Evolutionary conservation across 148 eudicot genomes (phyloP), one percentile per base, ranked within the genome.

Genomic region (Polygonum maritimum): DNA sequence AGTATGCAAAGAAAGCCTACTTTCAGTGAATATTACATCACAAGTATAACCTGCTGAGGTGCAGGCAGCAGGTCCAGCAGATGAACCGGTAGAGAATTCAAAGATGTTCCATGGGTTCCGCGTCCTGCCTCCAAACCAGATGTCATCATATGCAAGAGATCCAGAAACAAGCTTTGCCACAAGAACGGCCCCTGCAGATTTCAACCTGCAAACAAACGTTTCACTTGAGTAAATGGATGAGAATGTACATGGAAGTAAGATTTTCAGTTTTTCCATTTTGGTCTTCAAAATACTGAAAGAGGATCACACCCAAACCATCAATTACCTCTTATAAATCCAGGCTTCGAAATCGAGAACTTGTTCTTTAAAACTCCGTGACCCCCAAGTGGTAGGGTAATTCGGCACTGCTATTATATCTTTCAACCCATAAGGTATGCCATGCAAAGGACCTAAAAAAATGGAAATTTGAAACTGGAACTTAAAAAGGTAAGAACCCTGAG

Each of bases 51-150:
- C 98, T 71, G 97, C 98, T 67, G 98, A 91, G 82, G 97, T 94
- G 84, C 86, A 82, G 36, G 97, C 85, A 80, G 97, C 98, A 39
- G 98, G 95, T 12, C 97, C 98, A 75, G 98, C 92, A 22, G 97
- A 94, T 54, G 98, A 94, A 78, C 98, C 98, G 48, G 98, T 90
- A 40, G 91, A 75, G 70, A 54, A 93, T 82, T 93, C 97, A 81
- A 89, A 92, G 38, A 93, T 91, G 82, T 94, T 94, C 98, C 98
- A 94, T 4, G 98, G 98, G 82, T 94, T 94, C 80, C 97, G 88
- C 12, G 98, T 91, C 80, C 95, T 88, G 33, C 98, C 97, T 36
- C 98, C 98, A 78, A 93, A 93, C 98, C 94, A 91, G 63, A 91
- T 91, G 81, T 93, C 98, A 75, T 88, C 92, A 76, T 93, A 93